Conservation (phyloP, 176 grass and related monocot genomes). For the Paspalum notatum region DNA sequence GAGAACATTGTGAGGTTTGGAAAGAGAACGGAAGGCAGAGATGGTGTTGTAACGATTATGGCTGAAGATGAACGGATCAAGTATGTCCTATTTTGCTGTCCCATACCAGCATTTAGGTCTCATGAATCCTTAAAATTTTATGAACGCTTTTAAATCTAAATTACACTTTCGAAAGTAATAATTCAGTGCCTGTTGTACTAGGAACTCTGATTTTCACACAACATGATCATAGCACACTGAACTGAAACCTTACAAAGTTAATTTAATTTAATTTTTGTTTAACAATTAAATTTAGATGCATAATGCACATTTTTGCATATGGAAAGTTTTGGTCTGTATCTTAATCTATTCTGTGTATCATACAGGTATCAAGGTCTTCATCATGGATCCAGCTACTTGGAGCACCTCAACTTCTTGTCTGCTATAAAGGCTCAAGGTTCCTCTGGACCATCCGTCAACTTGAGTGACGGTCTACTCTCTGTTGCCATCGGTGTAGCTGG, state of each 20-base stretch:
- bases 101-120: neutral
- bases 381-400: slow-evolving; percentile 93
- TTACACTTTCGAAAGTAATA: neutral
- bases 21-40: slow-evolving; percentile 65
- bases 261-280: neutral
- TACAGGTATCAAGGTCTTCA: slow-evolving; percentile 91
- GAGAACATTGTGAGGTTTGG: slow-evolving; percentile 81
- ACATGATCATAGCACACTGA: neutral
- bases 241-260: neutral
- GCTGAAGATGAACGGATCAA: slow-evolving; percentile 75
- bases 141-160: neutral
- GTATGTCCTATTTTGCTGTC: slow-evolving; percentile 45
- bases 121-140: neutral
- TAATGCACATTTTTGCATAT: neutral
- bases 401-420: slow-evolving; percentile 87
- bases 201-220: neutral
- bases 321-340: neutral
- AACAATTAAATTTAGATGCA: neutral
- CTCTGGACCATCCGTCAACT: slow-evolving; percentile 52
- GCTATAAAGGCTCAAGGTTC: slow-evolving; percentile 61
- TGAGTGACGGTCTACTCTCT: slow-evolving; percentile 71
- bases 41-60: slow-evolving; percentile 61
- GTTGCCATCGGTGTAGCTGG: slow-evolving; percentile 75
- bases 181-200: neutral
- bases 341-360: slow-evolving; percentile 1